Conservation (phyloP, 179 eudicot species). For the Pouteria campechiana region DNA sequence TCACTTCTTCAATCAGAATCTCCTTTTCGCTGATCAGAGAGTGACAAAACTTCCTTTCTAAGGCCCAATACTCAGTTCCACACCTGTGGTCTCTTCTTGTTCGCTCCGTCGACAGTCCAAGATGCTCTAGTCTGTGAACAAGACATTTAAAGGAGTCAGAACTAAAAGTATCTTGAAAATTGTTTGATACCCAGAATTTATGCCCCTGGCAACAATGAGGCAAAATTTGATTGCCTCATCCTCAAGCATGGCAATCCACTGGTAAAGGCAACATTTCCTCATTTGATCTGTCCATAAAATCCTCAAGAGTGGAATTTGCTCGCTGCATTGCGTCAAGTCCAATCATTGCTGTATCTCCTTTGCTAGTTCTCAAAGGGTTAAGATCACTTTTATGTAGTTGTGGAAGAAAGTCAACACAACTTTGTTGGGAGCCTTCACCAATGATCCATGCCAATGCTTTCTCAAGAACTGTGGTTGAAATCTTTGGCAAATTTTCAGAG, state of each 20-base stretch:
- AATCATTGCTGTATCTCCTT: conserved; percentile 34
- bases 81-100: conserved; percentile 51
- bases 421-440: too few relatives aligned
- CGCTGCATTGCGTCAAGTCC: conserved; percentile 77
- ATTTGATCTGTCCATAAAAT: conserved; percentile 85
- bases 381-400: conserved; percentile 4
- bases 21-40: conserved; percentile 32
- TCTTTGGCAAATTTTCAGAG: too few relatives aligned
- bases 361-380: conserved; percentile 1
- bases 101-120: conserved; percentile 49
- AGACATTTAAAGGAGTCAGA: conserved; percentile 66
- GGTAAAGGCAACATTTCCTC: conserved; percentile 45
- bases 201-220: too few relatives aligned
- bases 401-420: too few relatives aligned
- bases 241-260: conserved; percentile 9
- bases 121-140: conserved; percentile 34
- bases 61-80: conserved; percentile 84
- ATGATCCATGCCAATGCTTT: too few relatives aligned
- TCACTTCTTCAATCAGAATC: conserved; percentile 62
- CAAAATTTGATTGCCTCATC: too few relatives aligned
- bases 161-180: conserved; percentile 26
- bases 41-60: conserved; percentile 82
- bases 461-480: too few relatives aligned
- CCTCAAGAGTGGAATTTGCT: conserved; percentile 93
- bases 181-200: too few relatives aligned